These are phyloP conservation scores for Stagonosporopsis chrysanthemi DNA, from an alignment of 2,329 filamentous ascomycete species.

Conservation along the genomic window DNA sequence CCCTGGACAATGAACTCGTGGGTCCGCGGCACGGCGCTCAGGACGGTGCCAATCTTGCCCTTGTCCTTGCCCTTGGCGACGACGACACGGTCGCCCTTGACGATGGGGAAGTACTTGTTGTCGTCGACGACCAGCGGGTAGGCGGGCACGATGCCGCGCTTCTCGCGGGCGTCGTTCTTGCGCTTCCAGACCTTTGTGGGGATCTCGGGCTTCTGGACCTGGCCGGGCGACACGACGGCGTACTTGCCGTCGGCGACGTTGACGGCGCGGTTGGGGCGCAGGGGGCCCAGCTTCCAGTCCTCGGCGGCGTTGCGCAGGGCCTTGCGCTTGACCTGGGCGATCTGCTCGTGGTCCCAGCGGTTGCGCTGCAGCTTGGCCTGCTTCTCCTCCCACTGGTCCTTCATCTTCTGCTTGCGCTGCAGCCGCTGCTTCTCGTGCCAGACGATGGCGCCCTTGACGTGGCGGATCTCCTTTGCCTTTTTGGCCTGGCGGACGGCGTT, in stretches of 20 bases:
- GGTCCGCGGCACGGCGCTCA: conserved; percentile 55
- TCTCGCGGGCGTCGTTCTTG: conserved; percentile 30
- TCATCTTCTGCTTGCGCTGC: conserved; percentile 31
- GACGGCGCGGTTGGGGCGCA: conserved; percentile 79
- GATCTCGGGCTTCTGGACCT: conserved; percentile 47
- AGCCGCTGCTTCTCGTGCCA: conserved; percentile 40
- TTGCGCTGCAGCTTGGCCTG: conserved; percentile 32
- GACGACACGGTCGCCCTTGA: conserved; percentile 78
- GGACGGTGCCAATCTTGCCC: conserved; percentile 82
- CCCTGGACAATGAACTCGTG: conserved; percentile 48
- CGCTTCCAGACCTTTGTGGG: conserved; percentile 44
- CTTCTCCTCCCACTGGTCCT: conserved; percentile 42
- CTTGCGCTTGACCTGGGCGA: conserved; percentile 46
- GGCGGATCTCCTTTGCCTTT: conserved; percentile 49
- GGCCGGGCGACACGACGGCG: conserved; percentile 60
- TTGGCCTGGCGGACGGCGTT: conserved; percentile 40
- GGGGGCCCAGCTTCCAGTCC: conserved; percentile 78
- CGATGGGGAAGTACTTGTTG: conserved; percentile 46
- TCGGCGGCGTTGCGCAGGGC: conserved; percentile 70
- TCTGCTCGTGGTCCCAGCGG: conserved; percentile 35
- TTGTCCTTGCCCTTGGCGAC: conserved; percentile 79
- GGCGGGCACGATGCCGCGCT: conserved; percentile 30
- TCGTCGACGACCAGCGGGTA: conserved; percentile 41
- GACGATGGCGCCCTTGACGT: conserved; percentile 51
- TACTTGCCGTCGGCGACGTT: conserved; percentile 65